Conservation (phyloP, 169 alveolate genomes). For the Plasmodium vivax region DNA sequence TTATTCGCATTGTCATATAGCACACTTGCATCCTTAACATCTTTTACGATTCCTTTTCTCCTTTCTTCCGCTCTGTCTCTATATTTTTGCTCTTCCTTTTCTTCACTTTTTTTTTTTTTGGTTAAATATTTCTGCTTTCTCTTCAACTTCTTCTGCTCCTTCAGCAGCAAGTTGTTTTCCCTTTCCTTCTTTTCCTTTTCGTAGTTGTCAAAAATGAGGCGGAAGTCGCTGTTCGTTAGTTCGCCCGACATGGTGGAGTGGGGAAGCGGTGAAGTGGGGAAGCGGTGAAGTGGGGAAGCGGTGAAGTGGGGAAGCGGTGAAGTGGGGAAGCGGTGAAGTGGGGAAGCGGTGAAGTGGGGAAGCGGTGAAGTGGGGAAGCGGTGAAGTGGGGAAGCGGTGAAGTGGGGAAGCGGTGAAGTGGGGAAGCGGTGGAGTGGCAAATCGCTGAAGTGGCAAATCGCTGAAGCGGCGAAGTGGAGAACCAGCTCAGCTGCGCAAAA, state of each 20-base stretch:
- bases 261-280: not conserved
- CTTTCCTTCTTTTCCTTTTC: conserved; percentile 69
- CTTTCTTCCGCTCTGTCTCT: conserved; percentile 75
- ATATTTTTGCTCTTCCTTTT: conserved; percentile 53
- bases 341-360: not conserved
- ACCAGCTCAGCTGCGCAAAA: not conserved
- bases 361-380: not conserved
- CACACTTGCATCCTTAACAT: conserved; percentile 59
- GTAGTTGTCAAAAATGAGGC: conserved; percentile 51
- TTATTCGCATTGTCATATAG: conserved; percentile 59
- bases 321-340: not conserved
- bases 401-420: not conserved
- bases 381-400: not conserved
- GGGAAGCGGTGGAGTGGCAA: not conserved
- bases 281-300: not conserved
- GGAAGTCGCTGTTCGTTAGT: conserved; percentile 63
- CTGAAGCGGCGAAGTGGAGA: not conserved
- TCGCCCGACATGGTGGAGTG: conserved; percentile 26
- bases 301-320: not conserved
- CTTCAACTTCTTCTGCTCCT: conserved; percentile 57
- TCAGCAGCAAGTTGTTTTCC: conserved; percentile 28
- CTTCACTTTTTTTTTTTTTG: conserved; percentile 59
- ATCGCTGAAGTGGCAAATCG: no score
- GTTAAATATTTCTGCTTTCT: conserved; percentile 59
- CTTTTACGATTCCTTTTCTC: conserved; percentile 72